Base-by-base conservation (phyloP, 768 basidiomycete species). In the Tylopilus intermedius region DNA sequence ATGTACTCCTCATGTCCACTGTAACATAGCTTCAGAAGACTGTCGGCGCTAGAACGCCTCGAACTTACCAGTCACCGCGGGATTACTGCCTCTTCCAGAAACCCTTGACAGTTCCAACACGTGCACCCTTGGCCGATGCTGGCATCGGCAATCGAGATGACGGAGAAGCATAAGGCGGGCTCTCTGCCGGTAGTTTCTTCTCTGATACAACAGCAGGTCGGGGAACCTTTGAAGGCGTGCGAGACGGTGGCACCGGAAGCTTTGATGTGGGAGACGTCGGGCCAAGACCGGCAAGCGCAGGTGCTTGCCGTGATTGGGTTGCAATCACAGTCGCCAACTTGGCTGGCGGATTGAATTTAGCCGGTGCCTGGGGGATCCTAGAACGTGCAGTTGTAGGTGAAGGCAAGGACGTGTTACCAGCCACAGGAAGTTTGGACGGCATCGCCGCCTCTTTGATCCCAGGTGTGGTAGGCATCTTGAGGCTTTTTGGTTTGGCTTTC, bases 261-360 rank as follows among this genome's bases (percentile, higher is more conserved):
- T 57, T 70, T 2, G 67, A 61, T 15, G 35, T 40, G 9, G 58
- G 50, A 10, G 55, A 62, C 5, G 29, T n/a, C 7, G 45, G 30
- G 7, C 40, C 39, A 6, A 46, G 47, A 8, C 22, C 42, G 8
- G 47, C 42, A 21, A 45, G 48, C 14, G 22, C 21, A 18, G 58
- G 58, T 1, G 18, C 32, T 14, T 50, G 56, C 24, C 51, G 58
- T 27, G 67, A 50, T 44, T 70, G 64, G 18, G 58, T 55, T 3
- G 66, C 62, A 29, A 70, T 64, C 39, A 62, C 66, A 38, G 47
- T 62, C 42, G 57, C 68, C 46, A 68, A 55, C 54, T 68, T 68
- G 45, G 62, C 58, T 41, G 67, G 68, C 8, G 67, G 67, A 0
- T 53, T 63, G 46, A 68, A 68, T 18, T 55, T 70, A 15, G 54